These are phyloP conservation scores for Sorghum bicolor DNA, from an alignment of 176 grass and related monocot genomes.

Conservation along the genomic window DNA sequence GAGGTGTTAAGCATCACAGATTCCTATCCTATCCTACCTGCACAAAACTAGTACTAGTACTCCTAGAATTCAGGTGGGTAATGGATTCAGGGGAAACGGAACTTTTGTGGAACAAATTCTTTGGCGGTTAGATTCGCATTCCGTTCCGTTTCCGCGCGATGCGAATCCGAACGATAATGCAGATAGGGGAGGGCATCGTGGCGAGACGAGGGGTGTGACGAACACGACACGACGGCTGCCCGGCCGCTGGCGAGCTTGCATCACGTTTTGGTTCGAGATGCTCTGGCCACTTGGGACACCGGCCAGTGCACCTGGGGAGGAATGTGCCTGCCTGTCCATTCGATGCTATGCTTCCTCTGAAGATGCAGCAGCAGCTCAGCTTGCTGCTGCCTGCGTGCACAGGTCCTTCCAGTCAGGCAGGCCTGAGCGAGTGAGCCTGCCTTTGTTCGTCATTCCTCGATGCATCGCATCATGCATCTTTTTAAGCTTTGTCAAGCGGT, in stretches of 20 bases:
- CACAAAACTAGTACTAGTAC: not conserved
- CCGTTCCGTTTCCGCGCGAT: not conserved
- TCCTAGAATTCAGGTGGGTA: not conserved
- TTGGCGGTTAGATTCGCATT: slow-evolving; percentile 1
- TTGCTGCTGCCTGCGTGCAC: not conserved
- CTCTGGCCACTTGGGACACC: not conserved
- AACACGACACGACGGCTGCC: not conserved
- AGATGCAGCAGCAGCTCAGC: not conserved
- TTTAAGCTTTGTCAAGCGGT: not conserved
- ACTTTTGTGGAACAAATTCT: slow-evolving; percentile 19
- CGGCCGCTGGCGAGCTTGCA: not conserved
- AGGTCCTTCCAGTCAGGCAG: not conserved
- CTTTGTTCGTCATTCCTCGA: not conserved
- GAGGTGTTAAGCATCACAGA: not conserved
- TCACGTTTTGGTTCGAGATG: slow-evolving; percentile 29
- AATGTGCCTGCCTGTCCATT: not conserved
- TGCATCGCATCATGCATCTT: not conserved
- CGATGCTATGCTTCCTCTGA: not conserved
- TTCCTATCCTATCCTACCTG: not conserved
- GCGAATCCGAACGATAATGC: not conserved
- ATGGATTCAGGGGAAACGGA: slow-evolving; percentile 12
- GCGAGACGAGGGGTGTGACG: not conserved
- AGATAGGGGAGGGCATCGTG: not conserved
- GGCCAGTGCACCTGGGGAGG: not conserved
- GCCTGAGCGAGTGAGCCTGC: not conserved